Conservation (phyloP, 345 rosid species). For the Fremontodendron californicum region DNA sequence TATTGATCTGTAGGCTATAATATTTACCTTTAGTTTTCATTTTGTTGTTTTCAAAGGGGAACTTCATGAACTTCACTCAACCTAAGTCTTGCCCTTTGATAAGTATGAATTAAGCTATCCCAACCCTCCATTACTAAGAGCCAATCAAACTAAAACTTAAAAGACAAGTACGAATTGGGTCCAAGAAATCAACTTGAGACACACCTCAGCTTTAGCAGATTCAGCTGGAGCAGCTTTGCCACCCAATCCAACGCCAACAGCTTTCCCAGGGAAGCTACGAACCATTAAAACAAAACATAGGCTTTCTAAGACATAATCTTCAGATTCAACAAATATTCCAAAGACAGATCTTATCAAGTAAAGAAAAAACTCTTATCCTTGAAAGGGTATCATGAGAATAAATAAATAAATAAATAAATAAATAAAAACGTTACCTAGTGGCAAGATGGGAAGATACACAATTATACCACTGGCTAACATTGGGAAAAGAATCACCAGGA, state of each 20-base stretch:
- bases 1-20: not conserved
- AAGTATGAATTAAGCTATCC: not conserved
- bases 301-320: not conserved
- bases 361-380: not conserved
- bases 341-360: not conserved
- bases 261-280: slow-evolving; percentile 79
- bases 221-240: slow-evolving; percentile 44
- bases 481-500: slow-evolving; percentile 62
- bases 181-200: not conserved
- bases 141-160: not conserved
- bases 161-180: not conserved
- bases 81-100: not conserved
- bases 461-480: slow-evolving; percentile 78
- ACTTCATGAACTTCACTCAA: not conserved
- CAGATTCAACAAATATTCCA: not conserved
- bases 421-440: slow-evolving; percentile 46
- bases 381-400: not conserved
- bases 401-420: not conserved
- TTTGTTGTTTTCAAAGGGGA: not conserved
- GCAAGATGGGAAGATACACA: slow-evolving; percentile 61
- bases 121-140: not conserved
- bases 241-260: slow-evolving; percentile 69
- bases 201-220: slow-evolving; percentile 30
- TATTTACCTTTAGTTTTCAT: not conserved
- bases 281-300: not conserved